Evolutionary conservation across 345 rosid species (phyloP), one percentile per base, ranked within the genome.

Genomic region (Moricandia arvensis): DNA sequence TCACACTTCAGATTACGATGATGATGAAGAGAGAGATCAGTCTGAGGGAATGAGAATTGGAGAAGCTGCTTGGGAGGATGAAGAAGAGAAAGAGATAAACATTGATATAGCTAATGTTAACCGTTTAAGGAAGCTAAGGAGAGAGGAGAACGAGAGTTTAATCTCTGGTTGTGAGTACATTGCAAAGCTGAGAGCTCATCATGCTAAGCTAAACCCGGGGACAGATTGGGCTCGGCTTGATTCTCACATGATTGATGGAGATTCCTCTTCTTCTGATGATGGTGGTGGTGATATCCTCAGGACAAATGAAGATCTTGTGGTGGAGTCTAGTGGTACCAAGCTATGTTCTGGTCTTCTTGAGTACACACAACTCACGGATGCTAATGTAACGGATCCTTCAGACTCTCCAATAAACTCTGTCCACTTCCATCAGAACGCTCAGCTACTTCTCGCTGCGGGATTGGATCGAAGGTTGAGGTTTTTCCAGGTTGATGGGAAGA

Each of bases 401-500:
- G 83, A 78, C 47, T 90, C 87, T n/a, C 86, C 88, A 0, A 83
- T 94, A 29, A 89, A 85, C 80, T 90, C 96, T 0, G 96, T 91
- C 65, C 89, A 91, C 66, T 94, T 94, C 81, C 98, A 94, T 80
- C 84, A 82, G 18, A 94, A 94, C 74, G 95, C 87, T 27, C 98
- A 90, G 84, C 75, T 91, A 72, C 86, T 94, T 55, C 93, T 94
- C 64, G 64, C 93, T 34, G 90, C 93, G 26, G 97, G 97, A 58
- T 83, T 89, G 59, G 96, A 94, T 72, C 64, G 89, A 59, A 80
- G 86, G 72, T 74, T 94, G 43, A 83, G 91, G 66, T 92, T 95
- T 80, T 92, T 92, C 64, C 93, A 92, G 84, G 85, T 95, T 65
- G 99, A 95, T 82, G 99, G 99, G 1, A 95, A 89, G 80, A 85